These are phyloP conservation scores for Areca catechu DNA, from an alignment of 176 grass and related monocot genomes.

Conservation along the genomic window DNA sequence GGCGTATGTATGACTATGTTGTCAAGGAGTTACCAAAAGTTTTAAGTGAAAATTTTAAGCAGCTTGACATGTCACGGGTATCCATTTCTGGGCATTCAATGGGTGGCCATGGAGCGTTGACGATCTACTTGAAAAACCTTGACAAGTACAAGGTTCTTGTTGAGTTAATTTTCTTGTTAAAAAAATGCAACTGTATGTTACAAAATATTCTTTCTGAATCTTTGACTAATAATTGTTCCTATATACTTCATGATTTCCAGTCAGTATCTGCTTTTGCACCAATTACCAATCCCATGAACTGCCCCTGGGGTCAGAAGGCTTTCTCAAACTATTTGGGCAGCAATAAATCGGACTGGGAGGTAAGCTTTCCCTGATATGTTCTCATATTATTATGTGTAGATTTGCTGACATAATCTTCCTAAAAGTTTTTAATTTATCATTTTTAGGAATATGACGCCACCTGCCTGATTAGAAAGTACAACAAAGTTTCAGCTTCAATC, in stretches of 20 bases:
- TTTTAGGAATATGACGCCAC: slow-evolving; percentile 84
- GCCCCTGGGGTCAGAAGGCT: slow-evolving; percentile 90
- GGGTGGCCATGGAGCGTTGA: slow-evolving; percentile 90
- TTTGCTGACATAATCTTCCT: too few relatives aligned
- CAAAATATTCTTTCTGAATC: too few relatives aligned
- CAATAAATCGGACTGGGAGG: slow-evolving; percentile 77
- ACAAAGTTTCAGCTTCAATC: slow-evolving; percentile 50
- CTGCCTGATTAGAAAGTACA: slow-evolving; percentile 56
- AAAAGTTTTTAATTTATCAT: too few relatives aligned
- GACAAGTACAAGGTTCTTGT: slow-evolving; percentile 86
- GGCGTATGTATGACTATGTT: slow-evolving; percentile 91
- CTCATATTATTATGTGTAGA: neutral
- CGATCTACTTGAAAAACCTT: slow-evolving; percentile 83
- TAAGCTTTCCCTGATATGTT: slow-evolving; percentile 8
- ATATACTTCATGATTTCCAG: slow-evolving; percentile 31
- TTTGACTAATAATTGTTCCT: too few relatives aligned
- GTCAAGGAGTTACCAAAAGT: slow-evolving; percentile 82
- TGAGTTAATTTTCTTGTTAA: slow-evolving; percentile 3
- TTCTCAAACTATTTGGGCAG: slow-evolving; percentile 92
- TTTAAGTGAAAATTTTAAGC: slow-evolving; percentile 67
- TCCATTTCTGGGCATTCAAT: slow-evolving; percentile 98
- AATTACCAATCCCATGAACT: slow-evolving; percentile 74
- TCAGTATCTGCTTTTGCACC: slow-evolving; percentile 86
- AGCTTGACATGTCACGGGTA: slow-evolving; percentile 56
- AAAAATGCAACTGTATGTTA: too few relatives aligned